phyloP scores from a whole-genome alignment of 495 filamentous ascomycete genomes.

The Geoglossum glabrum region DNA sequence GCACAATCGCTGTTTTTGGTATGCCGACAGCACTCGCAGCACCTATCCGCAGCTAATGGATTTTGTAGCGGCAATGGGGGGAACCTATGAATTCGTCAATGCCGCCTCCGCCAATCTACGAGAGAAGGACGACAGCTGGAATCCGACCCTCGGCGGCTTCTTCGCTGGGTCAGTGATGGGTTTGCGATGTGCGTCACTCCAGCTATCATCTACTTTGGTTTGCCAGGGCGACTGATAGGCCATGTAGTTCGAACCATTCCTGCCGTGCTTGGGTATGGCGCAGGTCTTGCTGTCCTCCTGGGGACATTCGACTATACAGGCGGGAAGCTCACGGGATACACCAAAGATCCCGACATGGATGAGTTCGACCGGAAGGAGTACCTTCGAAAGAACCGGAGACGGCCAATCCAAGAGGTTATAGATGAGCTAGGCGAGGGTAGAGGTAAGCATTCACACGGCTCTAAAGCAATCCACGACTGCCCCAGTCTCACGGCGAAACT shows the following conservation, averaged over 20 bases:
- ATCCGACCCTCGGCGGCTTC: constrained; percentile 54
- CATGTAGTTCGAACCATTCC: constrained; percentile 54
- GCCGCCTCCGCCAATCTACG: constrained; percentile 58
- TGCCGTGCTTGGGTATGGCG: constrained; percentile 59
- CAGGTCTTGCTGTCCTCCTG: constrained; percentile 39
- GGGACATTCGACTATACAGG: constrained; percentile 61
- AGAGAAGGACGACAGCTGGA: constrained; percentile 50
- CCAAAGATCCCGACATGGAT: constrained; percentile 39
- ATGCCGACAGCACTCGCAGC: constrained; percentile 9
- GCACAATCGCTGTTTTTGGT: constrained; percentile 48
- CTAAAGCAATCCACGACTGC: not conserved
- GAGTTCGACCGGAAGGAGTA: constrained; percentile 64
- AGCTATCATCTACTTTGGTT: not conserved
- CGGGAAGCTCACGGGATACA: constrained; percentile 37
- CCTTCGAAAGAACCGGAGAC: constrained; percentile 51
- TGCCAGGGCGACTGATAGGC: not conserved
- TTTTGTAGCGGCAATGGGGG: constrained; percentile 52
- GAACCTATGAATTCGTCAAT: constrained; percentile 57
- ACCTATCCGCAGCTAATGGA: not conserved
- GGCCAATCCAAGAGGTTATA: constrained; percentile 66
- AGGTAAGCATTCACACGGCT: constrained; percentile 33
- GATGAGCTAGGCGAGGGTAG: constrained; percentile 72
- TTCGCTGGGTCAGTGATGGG: constrained; percentile 49
- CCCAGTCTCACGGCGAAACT: not conserved
- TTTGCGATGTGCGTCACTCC: constrained; percentile 30